Conservation (phyloP, 495 filamentous ascomycete species). For the Zalerion maritima region DNA sequence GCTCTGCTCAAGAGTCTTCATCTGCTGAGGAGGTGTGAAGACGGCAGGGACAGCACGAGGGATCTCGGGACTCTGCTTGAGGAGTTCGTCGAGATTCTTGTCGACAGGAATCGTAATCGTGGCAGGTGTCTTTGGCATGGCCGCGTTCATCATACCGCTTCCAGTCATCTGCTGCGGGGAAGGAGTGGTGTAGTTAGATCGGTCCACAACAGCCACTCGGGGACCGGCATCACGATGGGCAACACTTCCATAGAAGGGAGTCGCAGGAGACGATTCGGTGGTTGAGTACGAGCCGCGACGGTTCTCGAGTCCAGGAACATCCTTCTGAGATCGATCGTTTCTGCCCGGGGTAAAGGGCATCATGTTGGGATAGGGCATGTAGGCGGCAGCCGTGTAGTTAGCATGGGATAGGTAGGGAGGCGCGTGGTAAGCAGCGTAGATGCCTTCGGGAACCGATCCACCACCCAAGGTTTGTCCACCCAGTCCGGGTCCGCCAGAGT, state of each 20-base stretch:
- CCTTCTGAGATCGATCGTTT: conserved; percentile 25
- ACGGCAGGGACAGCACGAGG: conserved; percentile 80
- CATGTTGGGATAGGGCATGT: conserved; percentile 20
- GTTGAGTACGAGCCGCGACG: conserved; percentile 54
- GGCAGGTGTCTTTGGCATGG: conserved; percentile 10
- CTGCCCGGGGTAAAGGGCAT: conserved; percentile 36
- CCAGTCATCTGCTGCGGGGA: conserved; percentile 45
- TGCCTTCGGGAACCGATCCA: neutral
- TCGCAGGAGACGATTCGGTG: conserved; percentile 50
- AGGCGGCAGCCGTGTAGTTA: conserved; percentile 16
- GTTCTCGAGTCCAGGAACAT: conserved; percentile 43
- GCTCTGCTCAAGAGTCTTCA: conserved; percentile 76
- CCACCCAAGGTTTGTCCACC: neutral
- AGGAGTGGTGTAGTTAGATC: conserved; percentile 46
- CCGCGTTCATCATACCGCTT: conserved; percentile 11
- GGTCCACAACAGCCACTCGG: conserved; percentile 42
- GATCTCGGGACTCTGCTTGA: conserved; percentile 63
- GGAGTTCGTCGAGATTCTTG: conserved; percentile 52
- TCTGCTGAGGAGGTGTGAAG: conserved; percentile 56
- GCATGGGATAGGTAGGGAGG: conserved; percentile 15
- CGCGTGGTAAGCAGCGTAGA: neutral
- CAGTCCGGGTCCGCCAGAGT: conserved; percentile 12
- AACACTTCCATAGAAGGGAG: conserved; percentile 40
- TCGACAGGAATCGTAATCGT: conserved; percentile 27
- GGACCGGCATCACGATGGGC: conserved; percentile 34